Evolutionary conservation across 257 asterid genomes (phyloP).

Genomic region (Fraxinus cuspidata): DNA sequence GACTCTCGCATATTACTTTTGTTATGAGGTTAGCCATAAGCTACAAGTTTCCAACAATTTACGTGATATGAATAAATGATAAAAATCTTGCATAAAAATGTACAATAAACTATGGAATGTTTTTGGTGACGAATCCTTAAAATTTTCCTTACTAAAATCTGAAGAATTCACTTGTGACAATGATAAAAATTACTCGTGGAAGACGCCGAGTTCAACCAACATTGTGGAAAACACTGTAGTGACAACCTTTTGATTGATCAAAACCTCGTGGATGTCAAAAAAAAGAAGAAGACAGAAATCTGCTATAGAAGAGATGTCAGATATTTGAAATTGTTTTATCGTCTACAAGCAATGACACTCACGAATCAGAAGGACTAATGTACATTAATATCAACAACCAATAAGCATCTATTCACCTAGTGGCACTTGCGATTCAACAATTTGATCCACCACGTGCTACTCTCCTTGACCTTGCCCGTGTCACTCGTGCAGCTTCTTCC

Average conservation of each 20-base stretch:
- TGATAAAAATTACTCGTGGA: not conserved
- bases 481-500: conserved; percentile 31
- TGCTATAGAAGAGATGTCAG: not conserved
- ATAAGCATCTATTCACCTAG: not conserved
- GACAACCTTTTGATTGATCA: not conserved
- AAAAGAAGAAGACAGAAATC: not conserved
- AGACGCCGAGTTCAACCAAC: not conserved
- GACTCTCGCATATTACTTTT: no score
- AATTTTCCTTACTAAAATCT: no score
- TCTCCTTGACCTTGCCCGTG: conserved; percentile 38
- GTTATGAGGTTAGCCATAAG: no score
- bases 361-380: not conserved
- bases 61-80: no score
- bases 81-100: no score
- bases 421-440: not conserved
- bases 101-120: no score
- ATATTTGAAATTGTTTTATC: not conserved
- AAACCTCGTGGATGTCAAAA: not conserved
- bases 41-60: no score
- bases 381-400: not conserved
- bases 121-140: no score
- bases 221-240: not conserved
- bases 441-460: conserved; percentile 14
- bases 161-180: no score
- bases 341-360: not conserved